Conservation (phyloP, 371 early-diverging fungal species). For the Rhizomucor miehei region DNA sequence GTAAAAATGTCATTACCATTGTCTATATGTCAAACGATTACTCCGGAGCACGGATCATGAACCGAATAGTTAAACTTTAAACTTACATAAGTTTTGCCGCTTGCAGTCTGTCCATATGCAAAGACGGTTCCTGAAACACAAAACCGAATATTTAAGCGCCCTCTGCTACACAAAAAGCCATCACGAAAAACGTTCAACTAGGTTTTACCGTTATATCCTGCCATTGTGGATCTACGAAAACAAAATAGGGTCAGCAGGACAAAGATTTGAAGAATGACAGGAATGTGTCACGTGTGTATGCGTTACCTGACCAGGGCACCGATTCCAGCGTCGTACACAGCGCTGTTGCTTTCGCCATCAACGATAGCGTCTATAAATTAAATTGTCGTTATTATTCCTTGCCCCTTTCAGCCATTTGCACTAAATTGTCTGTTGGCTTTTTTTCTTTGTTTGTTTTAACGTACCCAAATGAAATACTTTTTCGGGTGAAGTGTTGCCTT, state of each 20-base stretch:
- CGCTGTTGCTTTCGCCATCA: conserved; percentile 8
- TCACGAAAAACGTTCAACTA: neutral
- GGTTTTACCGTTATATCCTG: conserved; percentile 20
- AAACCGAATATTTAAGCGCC: neutral
- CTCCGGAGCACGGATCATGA: neutral
- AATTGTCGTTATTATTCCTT: too few relatives aligned
- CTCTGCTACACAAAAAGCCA: neutral
- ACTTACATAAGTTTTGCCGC: conserved; percentile 72
- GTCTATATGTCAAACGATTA: conserved; percentile 12
- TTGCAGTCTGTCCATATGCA: conserved; percentile 82
- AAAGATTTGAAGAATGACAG: neutral
- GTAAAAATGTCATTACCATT: conserved; percentile 18
- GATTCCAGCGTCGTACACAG: conserved; percentile 12
- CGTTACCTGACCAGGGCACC: conserved; percentile 28
- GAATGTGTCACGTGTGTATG: neutral
- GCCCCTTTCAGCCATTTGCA: too few relatives aligned
- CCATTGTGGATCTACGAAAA: conserved; percentile 10
- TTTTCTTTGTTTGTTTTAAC: too few relatives aligned
- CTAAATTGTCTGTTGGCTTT: too few relatives aligned
- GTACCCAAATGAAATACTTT: too few relatives aligned
- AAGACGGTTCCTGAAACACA: conserved; percentile 60
- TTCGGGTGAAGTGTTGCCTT: too few relatives aligned
- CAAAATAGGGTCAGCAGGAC: neutral
- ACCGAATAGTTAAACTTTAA: neutral
- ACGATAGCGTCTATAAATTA: conserved; percentile 7